Evolutionary conservation across 352 stramenopile species (phyloP), one percentile per base, ranked within the genome.

Genomic region (Phytopythium boreale): DNA sequence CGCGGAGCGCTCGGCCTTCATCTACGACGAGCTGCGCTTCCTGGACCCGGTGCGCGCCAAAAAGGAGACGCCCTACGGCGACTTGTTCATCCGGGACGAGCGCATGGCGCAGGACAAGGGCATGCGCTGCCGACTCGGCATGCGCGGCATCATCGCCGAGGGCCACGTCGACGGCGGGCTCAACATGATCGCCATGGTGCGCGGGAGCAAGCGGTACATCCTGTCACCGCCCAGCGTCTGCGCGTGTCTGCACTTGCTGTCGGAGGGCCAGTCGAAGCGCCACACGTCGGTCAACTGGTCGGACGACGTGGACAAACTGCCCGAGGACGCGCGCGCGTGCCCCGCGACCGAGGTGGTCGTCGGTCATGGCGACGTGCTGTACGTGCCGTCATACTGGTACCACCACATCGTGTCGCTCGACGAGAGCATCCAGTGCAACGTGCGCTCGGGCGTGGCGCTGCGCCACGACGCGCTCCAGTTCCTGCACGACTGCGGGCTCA

Each of bases 381-480:
- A 98, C 72, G 70, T 98, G 31, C 96, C 96, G 10, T 97, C 92
- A 10, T 90, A 81, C 62, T 98, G 92, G 91, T 98, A 98, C 70
- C 96, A 99, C 73, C 97, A 96, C 68, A 98, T 99, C 69, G 88
- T 98, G 9, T 97, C 89, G 44, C 76, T 98, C 15, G 90, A 97
- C 67, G 92, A 97, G 31, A 98, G 89, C 70, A 95, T 95, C 31
- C 96, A 99, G 72, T 98, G 95, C 79, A 99, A 99, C 72, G 75
- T 93, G 29, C 80, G 95, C 29, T 93, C 81, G n/a, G 77, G 79
- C 0, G 63, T 77, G 41, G 69, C 67, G 5, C 59, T 69, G 41
- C 72, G 80, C 24, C 41, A 72, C n/a, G 64, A 85, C 53, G 67
- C 67, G n/a, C 59, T 63, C 12, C 26, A 67, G 11, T 81, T 80